phyloP scores from a whole-genome alignment of 257 asterid genomes.

The Henckelia pumila region DNA sequence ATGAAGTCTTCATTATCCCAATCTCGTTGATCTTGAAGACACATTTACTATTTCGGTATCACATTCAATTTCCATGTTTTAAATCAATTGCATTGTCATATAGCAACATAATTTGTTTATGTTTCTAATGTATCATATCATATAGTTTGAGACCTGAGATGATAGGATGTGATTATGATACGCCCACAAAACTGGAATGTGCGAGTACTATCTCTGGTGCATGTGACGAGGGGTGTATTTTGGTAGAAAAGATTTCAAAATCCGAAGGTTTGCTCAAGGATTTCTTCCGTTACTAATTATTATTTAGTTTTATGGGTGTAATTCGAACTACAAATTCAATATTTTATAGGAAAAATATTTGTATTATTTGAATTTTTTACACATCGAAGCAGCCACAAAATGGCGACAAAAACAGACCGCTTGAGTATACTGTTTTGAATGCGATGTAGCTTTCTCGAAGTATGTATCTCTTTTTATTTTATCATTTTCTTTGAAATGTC shows the following conservation, averaged over 20 bases:
- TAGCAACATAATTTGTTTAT: neutral
- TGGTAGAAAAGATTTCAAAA: too few relatives aligned
- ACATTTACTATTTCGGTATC: neutral
- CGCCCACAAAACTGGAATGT: too few relatives aligned
- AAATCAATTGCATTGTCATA: neutral
- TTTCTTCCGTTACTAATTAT: neutral
- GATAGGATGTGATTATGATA: too few relatives aligned
- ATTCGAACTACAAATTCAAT: neutral
- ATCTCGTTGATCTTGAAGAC: constrained; percentile 53
- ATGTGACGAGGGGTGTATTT: too few relatives aligned
- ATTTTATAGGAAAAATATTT: neutral
- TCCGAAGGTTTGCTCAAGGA: neutral
- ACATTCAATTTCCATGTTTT: neutral
- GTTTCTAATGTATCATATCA: neutral
- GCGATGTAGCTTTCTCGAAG: constrained; percentile 25
- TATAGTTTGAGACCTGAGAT: neutral
- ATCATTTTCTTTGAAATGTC: constrained; percentile 5
- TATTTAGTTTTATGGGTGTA: neutral
- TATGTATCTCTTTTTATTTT: neutral
- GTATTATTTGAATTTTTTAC: too few relatives aligned
- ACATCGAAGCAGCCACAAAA: neutral
- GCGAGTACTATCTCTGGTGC: too few relatives aligned
- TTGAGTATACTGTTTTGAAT: constrained; percentile 1
- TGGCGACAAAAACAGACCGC: neutral
- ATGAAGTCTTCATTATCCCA: constrained; percentile 63